Base-by-base conservation (phyloP, 2,329 filamentous ascomycete genomes). In the Aquanectria penicillioides region DNA sequence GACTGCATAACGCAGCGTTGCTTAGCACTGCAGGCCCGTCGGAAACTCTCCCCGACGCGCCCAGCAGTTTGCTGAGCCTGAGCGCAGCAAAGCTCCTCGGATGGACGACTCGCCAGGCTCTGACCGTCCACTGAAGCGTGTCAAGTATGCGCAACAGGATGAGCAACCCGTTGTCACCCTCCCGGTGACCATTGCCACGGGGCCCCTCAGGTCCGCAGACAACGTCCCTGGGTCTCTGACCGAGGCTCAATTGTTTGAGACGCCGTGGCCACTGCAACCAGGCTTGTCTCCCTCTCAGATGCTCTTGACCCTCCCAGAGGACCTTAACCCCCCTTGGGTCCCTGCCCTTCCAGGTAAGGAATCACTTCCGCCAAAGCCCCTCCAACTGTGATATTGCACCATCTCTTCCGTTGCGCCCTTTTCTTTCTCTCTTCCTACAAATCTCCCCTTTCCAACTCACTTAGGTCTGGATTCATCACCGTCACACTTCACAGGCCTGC, bases 111-210 rank as follows among this genome's bases (percentile, higher is more conserved):
- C 63, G 13, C 56, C 65, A 55, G 69, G 62, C 40, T 65, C 67
- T 52, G 63, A 60, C 48, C 69, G 67, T 54, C 69, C 69, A 37
- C 55, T 58, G 41, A 72, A 72, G 69, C 69, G 69, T 51, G 59
- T 69, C 54, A 71, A 70, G 58, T 69, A 69, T 53, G 62, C 53
- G 53, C 63, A 50, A 46, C 46, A 53, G 38, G 62, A 57, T 40
- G 59, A 65, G 37, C 61, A 63, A 54, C 59, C 61, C 29, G 31
- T 41, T 52, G 54, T 61, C 38, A 33, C 54, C 29, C 52, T 61
- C 43, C 57, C 63, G 50, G 57, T 60, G 51, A 57, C 56, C 52
- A 55, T 64, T 51, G 17, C 58, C 46, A 36, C 52, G 29, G 47
- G 50, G 15, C 37, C 57, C 50, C 63, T 67, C 52, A 56, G 46